Evolutionary conservation across 352 stramenopile species (phyloP).

Genomic region (Globisporangium orthogonon): DNA sequence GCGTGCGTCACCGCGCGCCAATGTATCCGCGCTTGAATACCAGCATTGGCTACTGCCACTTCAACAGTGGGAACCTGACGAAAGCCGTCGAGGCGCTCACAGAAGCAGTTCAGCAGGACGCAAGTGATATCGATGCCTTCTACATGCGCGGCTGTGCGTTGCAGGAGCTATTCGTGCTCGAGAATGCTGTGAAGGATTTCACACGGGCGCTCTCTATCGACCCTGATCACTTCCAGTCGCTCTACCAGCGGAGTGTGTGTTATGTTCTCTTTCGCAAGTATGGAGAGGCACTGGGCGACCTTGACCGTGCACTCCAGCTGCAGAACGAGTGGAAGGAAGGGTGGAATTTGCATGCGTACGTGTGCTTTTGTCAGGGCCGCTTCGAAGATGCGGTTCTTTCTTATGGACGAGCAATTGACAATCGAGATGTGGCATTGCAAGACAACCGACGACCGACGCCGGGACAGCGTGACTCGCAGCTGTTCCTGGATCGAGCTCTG

Average conservation of each 20-base stretch:
- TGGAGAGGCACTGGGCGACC: slow-evolving; percentile 19
- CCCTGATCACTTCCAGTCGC: slow-evolving; percentile 15
- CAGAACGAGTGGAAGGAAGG: slow-evolving; percentile 34
- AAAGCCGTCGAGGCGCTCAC: slow-evolving; percentile 45
- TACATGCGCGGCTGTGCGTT: slow-evolving; percentile 48
- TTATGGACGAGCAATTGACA: slow-evolving; percentile 27
- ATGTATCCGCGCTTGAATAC: slow-evolving; percentile 41
- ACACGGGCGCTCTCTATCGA: slow-evolving; percentile 15
- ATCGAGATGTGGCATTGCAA: background rate
- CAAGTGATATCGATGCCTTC: slow-evolving; percentile 19
- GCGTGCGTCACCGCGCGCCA: slow-evolving; percentile 33
- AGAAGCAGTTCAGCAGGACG: slow-evolving; percentile 24
- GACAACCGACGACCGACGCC: background rate
- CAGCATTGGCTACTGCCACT: slow-evolving; percentile 52
- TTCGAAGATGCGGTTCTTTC: slow-evolving; percentile 26
- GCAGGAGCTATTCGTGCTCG: slow-evolving; percentile 40
- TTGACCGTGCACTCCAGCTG: slow-evolving; percentile 19
- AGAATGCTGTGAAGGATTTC: slow-evolving; percentile 38
- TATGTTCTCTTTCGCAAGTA: slow-evolving; percentile 27
- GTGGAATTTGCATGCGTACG: slow-evolving; percentile 37
- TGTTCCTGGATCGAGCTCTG: slow-evolving; percentile 33
- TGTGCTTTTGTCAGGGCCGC: slow-evolving; percentile 23
- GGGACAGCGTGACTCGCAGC: slow-evolving; percentile 18
- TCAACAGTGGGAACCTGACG: slow-evolving; percentile 23
- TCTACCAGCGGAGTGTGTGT: slow-evolving; percentile 42